These are phyloP conservation scores for Boletus eberwhitei DNA, from an alignment of 768 basidiomycete species.

Conservation along the genomic window DNA sequence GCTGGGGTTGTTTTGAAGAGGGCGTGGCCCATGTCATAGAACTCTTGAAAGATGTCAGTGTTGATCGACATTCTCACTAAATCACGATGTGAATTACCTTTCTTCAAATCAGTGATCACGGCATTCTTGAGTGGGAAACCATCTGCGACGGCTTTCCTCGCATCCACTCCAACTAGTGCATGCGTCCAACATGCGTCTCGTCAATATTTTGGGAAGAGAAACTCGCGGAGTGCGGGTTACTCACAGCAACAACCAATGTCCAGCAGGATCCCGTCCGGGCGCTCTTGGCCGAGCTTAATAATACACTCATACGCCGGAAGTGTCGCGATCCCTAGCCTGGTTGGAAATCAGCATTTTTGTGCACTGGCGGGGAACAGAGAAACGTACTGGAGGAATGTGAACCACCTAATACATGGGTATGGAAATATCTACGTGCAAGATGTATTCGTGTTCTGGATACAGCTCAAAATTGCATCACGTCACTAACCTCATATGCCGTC, in stretches of 20 bases:
- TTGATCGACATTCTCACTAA: not conserved
- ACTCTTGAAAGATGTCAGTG: constrained; percentile 35
- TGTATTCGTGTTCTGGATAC: too few relatives aligned
- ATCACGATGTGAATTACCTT: constrained; percentile 24
- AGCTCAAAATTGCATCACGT: not conserved
- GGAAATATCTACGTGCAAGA: constrained; percentile 21
- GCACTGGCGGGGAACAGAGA: not conserved
- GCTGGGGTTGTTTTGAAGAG: constrained; percentile 55
- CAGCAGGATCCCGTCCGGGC: constrained; percentile 37
- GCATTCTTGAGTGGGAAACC: constrained; percentile 41
- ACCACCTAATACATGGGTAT: constrained; percentile 26
- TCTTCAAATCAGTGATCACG: constrained; percentile 38
- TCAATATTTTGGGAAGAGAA: not conserved
- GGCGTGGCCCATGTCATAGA: constrained; percentile 56
- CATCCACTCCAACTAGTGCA: constrained; percentile 30
- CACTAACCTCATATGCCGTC: constrained; percentile 29
- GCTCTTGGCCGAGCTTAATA: constrained; percentile 36
- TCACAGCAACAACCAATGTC: constrained; percentile 47
- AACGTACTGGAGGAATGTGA: constrained; percentile 24
- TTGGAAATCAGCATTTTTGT: not conserved
- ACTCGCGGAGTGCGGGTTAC: not conserved
- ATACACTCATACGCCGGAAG: constrained; percentile 23
- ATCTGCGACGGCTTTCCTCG: constrained; percentile 39
- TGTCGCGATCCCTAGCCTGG: constrained; percentile 12
- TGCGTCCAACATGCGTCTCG: too few relatives aligned